Conservation (phyloP, 441 rosid species). For the Euphorbia celastroides region DNA sequence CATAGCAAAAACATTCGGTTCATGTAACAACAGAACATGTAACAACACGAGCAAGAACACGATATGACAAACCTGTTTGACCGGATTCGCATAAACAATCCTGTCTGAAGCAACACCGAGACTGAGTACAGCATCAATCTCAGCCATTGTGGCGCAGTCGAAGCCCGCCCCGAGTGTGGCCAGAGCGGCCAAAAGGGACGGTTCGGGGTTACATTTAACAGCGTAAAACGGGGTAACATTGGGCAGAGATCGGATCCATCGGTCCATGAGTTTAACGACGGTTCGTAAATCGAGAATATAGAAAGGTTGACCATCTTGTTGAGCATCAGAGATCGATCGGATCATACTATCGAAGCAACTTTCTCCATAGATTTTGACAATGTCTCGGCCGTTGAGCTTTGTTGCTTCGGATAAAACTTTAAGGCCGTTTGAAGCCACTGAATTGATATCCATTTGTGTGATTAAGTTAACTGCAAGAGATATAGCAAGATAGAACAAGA, state of each 20-base stretch:
- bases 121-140: conserved; percentile 11
- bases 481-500: too few species aligned
- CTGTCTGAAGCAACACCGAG: conserved; percentile 14
- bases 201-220: conserved; percentile 13
- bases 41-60: too few species aligned
- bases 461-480: too few species aligned
- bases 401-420: conserved; percentile 5
- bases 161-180: conserved; percentile 12
- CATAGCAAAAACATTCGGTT: too few species aligned
- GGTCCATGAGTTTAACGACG: too few species aligned
- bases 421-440: neutral
- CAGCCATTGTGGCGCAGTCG: conserved; percentile 9
- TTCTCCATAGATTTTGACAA: neutral
- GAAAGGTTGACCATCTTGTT: too few species aligned
- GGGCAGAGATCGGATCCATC: conserved; percentile 4
- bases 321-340: conserved; percentile 1
- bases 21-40: too few species aligned
- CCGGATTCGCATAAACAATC: conserved; percentile 19
- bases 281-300: conserved; percentile 11
- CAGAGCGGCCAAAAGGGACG: conserved; percentile 7
- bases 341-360: neutral
- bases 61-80: conserved; percentile 12
- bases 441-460: neutral
- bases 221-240: conserved; percentile 14
- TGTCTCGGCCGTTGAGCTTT: conserved; percentile 1